Conservation (phyloP, 192 early-diverging fungal genomes). For the Obelidium mucronatum region DNA sequence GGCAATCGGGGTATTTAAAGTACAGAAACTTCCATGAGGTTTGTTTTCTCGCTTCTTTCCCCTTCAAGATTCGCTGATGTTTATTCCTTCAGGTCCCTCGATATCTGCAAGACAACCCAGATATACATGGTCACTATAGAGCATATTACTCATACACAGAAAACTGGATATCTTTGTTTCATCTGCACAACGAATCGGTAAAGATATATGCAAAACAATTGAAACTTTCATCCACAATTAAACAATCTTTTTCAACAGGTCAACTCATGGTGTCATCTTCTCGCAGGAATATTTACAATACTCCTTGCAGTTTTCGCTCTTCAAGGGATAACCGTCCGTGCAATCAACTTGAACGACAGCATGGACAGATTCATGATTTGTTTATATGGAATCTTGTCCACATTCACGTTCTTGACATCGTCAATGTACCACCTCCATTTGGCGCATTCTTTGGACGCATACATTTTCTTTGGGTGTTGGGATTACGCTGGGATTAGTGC, state of each 20-base stretch:
- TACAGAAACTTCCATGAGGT: slow-evolving; percentile 13
- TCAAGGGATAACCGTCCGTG: neutral
- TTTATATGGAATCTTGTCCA: neutral
- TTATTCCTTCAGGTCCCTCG: slow-evolving; percentile 16
- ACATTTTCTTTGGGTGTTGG: slow-evolving; percentile 37
- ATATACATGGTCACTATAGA: slow-evolving; percentile 31
- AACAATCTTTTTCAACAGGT: neutral
- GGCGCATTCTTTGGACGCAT: slow-evolving; percentile 33
- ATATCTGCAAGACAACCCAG: slow-evolving; percentile 33
- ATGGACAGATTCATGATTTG: slow-evolving; percentile 35
- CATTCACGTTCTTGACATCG: slow-evolving; percentile 27
- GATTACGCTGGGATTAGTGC: slow-evolving; percentile 42
- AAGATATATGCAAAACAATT: neutral
- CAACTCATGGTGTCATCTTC: slow-evolving; percentile 14
- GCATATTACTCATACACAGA: slow-evolving; percentile 30
- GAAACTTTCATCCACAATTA: neutral
- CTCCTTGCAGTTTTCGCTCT: neutral
- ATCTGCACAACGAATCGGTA: slow-evolving; percentile 46
- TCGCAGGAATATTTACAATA: neutral
- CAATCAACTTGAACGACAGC: neutral
- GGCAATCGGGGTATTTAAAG: slow-evolving; percentile 14
- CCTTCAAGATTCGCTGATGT: neutral
- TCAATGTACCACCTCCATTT: slow-evolving; percentile 44
- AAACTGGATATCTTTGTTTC: slow-evolving; percentile 40
- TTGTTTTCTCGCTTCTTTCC: neutral